A percentile compares a stretch with the other conserved stretches of the same genome.
Evolutionary conservation across 768 basidiomycete species (phyloP).

Genomic region (Mycena alexandri): DNA sequence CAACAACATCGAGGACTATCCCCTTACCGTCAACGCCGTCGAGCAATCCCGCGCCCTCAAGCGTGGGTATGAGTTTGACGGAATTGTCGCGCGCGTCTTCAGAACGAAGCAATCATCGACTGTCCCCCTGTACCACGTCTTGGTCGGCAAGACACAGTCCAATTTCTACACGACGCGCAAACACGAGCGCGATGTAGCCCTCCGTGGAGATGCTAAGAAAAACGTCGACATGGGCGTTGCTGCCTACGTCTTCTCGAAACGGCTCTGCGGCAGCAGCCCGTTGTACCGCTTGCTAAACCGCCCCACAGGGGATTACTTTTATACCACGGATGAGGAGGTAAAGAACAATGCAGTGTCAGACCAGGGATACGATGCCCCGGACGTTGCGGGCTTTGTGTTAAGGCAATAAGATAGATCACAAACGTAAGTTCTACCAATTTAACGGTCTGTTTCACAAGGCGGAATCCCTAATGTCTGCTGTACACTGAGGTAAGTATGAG

Average conservation of each 20-base stretch:
- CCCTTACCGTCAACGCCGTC: not conserved
- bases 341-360: not conserved
- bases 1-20: conserved; percentile 24
- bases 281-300: conserved; percentile 22
- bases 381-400: too few relatives aligned
- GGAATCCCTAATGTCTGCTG: too few relatives aligned
- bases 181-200: conserved; percentile 15
- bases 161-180: conserved; percentile 19
- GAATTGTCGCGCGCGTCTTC: conserved; percentile 21
- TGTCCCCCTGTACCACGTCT: conserved; percentile 26
- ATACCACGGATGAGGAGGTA: conserved; percentile 10
- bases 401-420: too few relatives aligned
- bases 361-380: too few relatives aligned
- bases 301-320: conserved; percentile 8
- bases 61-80: conserved; percentile 24
- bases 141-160: conserved; percentile 3
- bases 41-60: not conserved
- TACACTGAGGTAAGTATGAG: too few relatives aligned
- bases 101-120: not conserved
- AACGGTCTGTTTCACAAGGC: too few relatives aligned
- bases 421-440: too few relatives aligned
- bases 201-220: not conserved
- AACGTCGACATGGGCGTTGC: conserved; percentile 15
- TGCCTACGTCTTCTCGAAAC: conserved; percentile 12
- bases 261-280: conserved; percentile 24